Conservation (phyloP, 192 early-diverging fungal genomes). For the Glomus cerebriforme region DNA sequence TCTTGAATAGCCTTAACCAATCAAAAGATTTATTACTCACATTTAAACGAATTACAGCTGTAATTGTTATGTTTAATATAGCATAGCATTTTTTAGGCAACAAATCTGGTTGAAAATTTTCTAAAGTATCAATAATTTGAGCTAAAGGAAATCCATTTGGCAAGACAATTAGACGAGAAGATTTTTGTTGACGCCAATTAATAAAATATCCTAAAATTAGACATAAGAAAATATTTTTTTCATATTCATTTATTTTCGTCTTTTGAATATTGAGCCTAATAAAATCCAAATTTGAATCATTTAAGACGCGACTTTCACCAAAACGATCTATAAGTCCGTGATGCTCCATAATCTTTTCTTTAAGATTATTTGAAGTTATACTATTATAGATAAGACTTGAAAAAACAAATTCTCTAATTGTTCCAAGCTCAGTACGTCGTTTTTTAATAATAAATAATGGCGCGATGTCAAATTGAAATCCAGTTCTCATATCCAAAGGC, state of each 20-base stretch:
- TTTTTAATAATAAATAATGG: background rate
- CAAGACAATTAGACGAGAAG: background rate
- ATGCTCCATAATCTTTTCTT: constrained; percentile 6
- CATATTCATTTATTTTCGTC: background rate
- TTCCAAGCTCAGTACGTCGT: background rate
- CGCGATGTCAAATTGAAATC: background rate
- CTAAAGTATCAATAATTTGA: constrained; percentile 3
- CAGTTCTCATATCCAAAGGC: background rate
- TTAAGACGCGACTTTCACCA: background rate
- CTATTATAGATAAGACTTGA: background rate
- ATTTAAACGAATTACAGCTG: background rate
- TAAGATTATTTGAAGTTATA: background rate
- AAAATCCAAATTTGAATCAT: background rate
- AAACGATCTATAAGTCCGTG: background rate
- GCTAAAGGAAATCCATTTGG: background rate
- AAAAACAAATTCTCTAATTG: background rate
- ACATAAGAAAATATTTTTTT: constrained; percentile 13
- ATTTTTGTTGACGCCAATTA: background rate
- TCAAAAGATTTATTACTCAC: background rate
- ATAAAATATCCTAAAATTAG: constrained; percentile 7
- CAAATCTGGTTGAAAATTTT: background rate
- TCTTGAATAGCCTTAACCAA: background rate
- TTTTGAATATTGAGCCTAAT: background rate
- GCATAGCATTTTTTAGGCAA: background rate
- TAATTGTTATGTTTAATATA: background rate